Conservation (phyloP, 768 basidiomycete species). For the Cyathus striatus region DNA sequence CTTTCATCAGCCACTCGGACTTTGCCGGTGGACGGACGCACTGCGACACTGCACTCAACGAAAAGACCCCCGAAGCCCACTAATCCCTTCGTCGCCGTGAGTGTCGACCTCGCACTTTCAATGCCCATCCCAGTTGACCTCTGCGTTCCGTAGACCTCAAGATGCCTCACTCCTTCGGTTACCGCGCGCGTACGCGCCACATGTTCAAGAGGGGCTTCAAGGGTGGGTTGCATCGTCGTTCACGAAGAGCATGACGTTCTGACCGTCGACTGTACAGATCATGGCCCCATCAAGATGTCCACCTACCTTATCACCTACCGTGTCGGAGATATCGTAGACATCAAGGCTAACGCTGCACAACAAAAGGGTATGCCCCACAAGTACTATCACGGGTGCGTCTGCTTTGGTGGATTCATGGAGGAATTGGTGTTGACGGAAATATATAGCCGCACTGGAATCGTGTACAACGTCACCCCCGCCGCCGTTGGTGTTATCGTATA, state of each 20-base stretch:
- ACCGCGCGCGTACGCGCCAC: conserved; percentile 99
- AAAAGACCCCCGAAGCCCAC: too few species aligned
- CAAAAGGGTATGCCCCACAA: conserved; percentile 99
- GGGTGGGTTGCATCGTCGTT: conserved; percentile 58
- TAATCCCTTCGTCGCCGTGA: conserved; percentile 25
- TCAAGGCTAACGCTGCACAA: conserved; percentile 98
- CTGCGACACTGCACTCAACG: conserved; percentile 30
- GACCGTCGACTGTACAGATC: conserved; percentile 45
- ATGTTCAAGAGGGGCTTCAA: conserved; percentile 99
- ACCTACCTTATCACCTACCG: conserved; percentile 92
- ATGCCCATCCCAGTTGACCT: not conserved
- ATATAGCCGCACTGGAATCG: conserved; percentile 90
- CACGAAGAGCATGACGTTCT: conserved; percentile 4
- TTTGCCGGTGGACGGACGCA: conserved; percentile 36
- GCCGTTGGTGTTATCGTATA: conserved; percentile 96
- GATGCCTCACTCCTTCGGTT: conserved; percentile 99
- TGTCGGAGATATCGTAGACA: conserved; percentile 98
- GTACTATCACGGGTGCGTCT: conserved; percentile 89
- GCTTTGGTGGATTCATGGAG: conserved; percentile 1
- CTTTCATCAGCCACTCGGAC: conserved; percentile 55
- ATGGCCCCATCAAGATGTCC: conserved; percentile 85
- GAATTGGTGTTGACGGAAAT: not conserved
- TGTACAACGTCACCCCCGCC: conserved; percentile 96
- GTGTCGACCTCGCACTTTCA: conserved; percentile 38
- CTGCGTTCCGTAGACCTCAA: conserved; percentile 43